These are phyloP conservation scores for Ulmus americana DNA, from an alignment of 331 rosid genomes.

Conservation along the genomic window DNA sequence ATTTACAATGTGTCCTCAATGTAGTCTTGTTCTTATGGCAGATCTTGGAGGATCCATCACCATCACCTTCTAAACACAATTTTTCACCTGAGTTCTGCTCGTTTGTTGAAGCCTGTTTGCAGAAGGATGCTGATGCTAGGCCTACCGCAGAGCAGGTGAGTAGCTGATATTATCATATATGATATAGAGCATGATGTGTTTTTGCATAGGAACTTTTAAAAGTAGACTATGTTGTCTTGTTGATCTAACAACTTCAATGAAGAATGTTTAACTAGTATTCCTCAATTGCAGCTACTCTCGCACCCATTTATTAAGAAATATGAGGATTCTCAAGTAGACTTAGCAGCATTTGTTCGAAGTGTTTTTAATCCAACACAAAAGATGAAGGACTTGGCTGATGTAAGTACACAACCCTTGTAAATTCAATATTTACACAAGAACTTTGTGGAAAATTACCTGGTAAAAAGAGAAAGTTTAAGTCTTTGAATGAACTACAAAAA, in stretches of 20 bases:
- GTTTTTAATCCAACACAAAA: conserved; percentile 90
- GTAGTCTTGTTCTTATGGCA: conserved; percentile 31
- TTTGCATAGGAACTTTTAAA: background rate
- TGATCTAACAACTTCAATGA: background rate
- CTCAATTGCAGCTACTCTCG: conserved; percentile 64
- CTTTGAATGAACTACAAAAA: no score
- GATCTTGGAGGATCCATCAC: conserved; percentile 95
- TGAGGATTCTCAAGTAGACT: conserved; percentile 49
- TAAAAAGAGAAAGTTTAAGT: no score
- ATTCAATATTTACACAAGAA: conserved; percentile 5
- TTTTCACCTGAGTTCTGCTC: conserved; percentile 89
- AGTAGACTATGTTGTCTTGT: background rate
- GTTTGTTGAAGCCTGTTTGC: conserved; percentile 80
- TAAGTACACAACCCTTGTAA: conserved; percentile 37
- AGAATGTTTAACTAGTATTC: conserved; percentile 18
- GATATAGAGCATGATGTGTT: conserved; percentile 6
- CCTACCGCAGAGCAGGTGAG: conserved; percentile 92
- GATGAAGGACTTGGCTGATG: conserved; percentile 97
- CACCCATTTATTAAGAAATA: conserved; percentile 74
- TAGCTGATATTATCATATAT: conserved; percentile 5
- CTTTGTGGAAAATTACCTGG: background rate
- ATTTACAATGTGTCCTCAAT: background rate
- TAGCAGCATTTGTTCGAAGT: conserved; percentile 65
- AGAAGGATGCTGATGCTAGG: conserved; percentile 76
- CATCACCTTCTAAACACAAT: conserved; percentile 69